phyloP scores from a whole-genome alignment of 345 rosid species.

The Euphorbia pulcherrima region DNA sequence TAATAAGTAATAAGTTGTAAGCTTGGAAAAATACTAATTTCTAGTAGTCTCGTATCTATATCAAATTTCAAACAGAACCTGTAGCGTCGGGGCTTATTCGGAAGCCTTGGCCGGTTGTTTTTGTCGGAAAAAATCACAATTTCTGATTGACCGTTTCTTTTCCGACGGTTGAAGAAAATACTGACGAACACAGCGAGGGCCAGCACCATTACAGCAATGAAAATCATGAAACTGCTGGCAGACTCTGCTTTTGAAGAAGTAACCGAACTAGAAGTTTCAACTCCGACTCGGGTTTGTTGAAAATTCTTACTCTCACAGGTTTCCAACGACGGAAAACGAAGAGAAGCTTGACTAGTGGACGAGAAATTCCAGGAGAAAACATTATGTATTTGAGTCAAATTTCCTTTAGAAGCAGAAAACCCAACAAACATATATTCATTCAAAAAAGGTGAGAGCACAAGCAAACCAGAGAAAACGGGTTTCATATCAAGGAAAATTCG shows the following conservation, averaged over 20 bases:
- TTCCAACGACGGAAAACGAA: conserved; percentile 37
- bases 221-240: conserved; percentile 33
- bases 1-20: too few relatives aligned
- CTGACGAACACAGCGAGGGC: conserved; percentile 27
- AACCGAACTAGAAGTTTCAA: conserved; percentile 1
- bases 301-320: conserved; percentile 36
- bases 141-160: conserved; percentile 20
- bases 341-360: conserved; percentile 43
- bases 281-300: background rate
- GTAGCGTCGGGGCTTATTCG: conserved; percentile 43
- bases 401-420: conserved; percentile 53
- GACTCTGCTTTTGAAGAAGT: too few relatives aligned
- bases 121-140: conserved; percentile 19
- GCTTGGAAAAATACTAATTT: too few relatives aligned
- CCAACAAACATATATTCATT: conserved; percentile 57
- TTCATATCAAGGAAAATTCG: conserved; percentile 33
- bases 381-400: conserved; percentile 42
- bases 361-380: conserved; percentile 45
- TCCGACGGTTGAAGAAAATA: conserved; percentile 30
- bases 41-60: too few relatives aligned
- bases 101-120: conserved; percentile 41
- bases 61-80: too few relatives aligned
- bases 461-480: conserved; percentile 33
- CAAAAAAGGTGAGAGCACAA: conserved; percentile 45
- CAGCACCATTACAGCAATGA: conserved; percentile 31